Evolutionary conservation across 495 filamentous ascomycete genomes (phyloP).

Genomic region (Neurospora pannonica): DNA sequence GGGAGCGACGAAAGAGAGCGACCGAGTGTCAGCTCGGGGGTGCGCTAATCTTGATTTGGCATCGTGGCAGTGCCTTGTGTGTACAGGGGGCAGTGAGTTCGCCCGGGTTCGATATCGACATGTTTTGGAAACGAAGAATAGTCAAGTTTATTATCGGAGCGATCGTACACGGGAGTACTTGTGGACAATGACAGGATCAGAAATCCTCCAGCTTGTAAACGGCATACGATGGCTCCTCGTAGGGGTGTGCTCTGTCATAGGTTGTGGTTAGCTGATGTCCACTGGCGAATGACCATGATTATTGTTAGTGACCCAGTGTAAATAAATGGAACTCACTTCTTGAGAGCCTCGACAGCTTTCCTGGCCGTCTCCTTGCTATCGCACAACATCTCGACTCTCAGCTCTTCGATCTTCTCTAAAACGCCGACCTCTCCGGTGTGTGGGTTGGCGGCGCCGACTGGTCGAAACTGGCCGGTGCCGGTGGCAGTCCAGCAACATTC

Average conservation of each 20-base stretch:
- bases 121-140: too few species aligned
- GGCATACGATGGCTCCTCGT: slow-evolving; percentile 67
- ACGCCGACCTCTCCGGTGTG: slow-evolving; percentile 43
- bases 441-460: slow-evolving; percentile 44
- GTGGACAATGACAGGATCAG: slow-evolving; percentile 19
- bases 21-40: neutral
- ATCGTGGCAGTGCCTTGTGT: neutral
- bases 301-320: neutral
- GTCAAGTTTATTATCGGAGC: neutral
- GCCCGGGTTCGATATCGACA: neutral
- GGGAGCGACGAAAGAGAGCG: neutral
- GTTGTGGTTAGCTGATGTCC: neutral
- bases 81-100: neutral
- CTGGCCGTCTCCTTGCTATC: slow-evolving; percentile 31
- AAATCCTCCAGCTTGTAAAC: slow-evolving; percentile 67
- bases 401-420: slow-evolving; percentile 42
- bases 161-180: neutral
- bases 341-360: slow-evolving; percentile 49
- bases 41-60: neutral
- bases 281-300: neutral
- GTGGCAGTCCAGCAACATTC: slow-evolving; percentile 47
- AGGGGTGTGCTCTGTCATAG: slow-evolving; percentile 55
- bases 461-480: slow-evolving; percentile 49
- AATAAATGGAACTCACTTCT: slow-evolving; percentile 36
- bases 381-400: slow-evolving; percentile 46